Evolutionary conservation across 2,329 filamentous ascomycete species (phyloP).

Genomic region (Grosmannia clavigera): DNA sequence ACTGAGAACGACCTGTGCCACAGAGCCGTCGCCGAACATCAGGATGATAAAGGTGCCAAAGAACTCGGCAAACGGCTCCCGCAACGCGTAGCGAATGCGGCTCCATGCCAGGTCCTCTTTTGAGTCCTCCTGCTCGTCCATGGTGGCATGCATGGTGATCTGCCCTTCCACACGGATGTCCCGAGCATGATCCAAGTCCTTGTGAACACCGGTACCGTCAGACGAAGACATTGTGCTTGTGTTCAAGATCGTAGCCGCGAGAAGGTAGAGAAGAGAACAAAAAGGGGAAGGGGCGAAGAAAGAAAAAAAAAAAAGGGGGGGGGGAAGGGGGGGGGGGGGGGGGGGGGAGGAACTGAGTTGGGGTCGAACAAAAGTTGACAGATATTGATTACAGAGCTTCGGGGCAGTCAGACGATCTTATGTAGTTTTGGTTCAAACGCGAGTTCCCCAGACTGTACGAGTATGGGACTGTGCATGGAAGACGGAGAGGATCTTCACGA

Average conservation of each 20-base stretch:
- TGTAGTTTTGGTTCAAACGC: not conserved
- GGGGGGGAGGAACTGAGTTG: not conserved
- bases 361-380: too few relatives aligned
- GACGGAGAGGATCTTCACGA: too few relatives aligned
- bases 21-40: conserved; percentile 58
- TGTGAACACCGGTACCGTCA: not conserved
- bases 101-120: conserved; percentile 29
- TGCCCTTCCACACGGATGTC: conserved; percentile 1
- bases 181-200: not conserved
- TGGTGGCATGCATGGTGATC: not conserved
- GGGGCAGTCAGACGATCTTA: not conserved
- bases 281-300: too few relatives aligned
- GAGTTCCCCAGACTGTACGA: not conserved
- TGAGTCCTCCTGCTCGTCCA: not conserved
- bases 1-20: conserved; percentile 56
- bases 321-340: not conserved
- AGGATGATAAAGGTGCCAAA: conserved; percentile 56
- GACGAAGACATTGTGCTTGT: not conserved
- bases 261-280: not conserved
- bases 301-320: not conserved
- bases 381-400: not conserved
- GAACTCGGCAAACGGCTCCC: conserved; percentile 55
- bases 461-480: not conserved
- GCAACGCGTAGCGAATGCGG: conserved; percentile 33
- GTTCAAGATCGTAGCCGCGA: not conserved